phyloP scores from a whole-genome alignment of 768 basidiomycete genomes.

The Leccinum sublutescens region DNA sequence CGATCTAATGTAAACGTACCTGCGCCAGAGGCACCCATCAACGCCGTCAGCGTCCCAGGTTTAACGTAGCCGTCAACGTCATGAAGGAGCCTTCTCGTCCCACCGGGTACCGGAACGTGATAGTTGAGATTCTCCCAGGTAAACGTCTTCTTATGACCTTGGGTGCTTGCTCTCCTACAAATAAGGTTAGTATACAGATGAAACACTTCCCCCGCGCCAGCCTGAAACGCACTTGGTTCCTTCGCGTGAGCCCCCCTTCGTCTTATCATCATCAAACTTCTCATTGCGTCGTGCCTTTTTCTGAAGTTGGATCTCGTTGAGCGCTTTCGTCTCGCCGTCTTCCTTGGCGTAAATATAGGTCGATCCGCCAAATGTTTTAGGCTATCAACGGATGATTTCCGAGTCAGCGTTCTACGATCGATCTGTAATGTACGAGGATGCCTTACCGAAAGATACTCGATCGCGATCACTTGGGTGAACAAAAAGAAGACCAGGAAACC shows the following conservation, averaged over 20 bases:
- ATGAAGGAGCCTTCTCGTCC: slow-evolving; percentile 61
- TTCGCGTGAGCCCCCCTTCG: slow-evolving; percentile 20
- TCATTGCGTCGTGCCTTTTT: slow-evolving; percentile 46
- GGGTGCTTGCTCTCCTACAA: neutral
- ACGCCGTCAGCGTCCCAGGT: slow-evolving; percentile 83
- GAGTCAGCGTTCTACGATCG: neutral
- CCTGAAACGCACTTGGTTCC: slow-evolving; percentile 13
- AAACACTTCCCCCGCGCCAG: neutral
- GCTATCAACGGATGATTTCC: slow-evolving; percentile 21
- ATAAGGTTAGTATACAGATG: slow-evolving; percentile 1
- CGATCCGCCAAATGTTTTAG: slow-evolving; percentile 35
- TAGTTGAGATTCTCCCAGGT: slow-evolving; percentile 85
- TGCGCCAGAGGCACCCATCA: slow-evolving; percentile 86
- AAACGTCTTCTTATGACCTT: slow-evolving; percentile 42
- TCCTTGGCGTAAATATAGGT: slow-evolving; percentile 64
- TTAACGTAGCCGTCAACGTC: slow-evolving; percentile 79
- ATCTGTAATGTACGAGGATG: slow-evolving; percentile 8
- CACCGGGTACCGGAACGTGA: slow-evolving; percentile 64
- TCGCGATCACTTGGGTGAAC: slow-evolving; percentile 60
- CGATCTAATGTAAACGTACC: slow-evolving; percentile 39
- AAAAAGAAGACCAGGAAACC: slow-evolving; percentile 72
- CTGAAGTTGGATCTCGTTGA: slow-evolving; percentile 51
- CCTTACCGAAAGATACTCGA: slow-evolving; percentile 63
- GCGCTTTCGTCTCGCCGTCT: slow-evolving; percentile 48
- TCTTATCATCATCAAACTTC: slow-evolving; percentile 29